These are phyloP conservation scores for Lactuca saligna DNA, from an alignment of 129 eudicot genomes.

Conservation along the genomic window DNA sequence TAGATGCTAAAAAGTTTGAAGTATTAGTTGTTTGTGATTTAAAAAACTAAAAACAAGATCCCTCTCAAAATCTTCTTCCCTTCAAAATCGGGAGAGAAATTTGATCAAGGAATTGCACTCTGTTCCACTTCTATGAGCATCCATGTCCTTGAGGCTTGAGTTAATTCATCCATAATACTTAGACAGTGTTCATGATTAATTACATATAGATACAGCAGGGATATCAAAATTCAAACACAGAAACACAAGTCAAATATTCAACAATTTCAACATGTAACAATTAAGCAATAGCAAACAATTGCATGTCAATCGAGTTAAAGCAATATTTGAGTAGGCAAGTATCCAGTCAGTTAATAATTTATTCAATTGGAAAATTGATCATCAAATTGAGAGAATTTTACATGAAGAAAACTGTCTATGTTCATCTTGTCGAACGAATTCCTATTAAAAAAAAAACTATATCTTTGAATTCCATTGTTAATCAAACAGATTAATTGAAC, in stretches of 20 bases:
- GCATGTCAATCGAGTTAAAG: neutral
- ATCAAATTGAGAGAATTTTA: neutral
- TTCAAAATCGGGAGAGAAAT: neutral
- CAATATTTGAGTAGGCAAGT: neutral
- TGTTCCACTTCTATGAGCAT: neutral
- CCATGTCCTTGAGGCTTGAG: neutral
- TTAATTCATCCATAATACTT: neutral
- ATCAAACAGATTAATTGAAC: conserved; percentile 5
- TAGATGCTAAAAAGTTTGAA: neutral
- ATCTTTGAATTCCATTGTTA: conserved; percentile 3
- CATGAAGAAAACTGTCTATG: conserved; percentile 10
- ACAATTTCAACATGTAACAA: conserved; percentile 8
- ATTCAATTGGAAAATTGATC: neutral
- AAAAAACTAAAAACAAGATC: neutral
- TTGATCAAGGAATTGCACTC: neutral
- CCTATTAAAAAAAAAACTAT: conserved; percentile 13
- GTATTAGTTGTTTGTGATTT: neutral
- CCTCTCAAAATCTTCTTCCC: neutral
- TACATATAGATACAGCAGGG: neutral
- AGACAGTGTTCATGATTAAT: neutral
- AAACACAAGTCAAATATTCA: conserved; percentile 1
- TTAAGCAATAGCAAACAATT: neutral
- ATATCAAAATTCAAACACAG: neutral
- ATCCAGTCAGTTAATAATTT: neutral
- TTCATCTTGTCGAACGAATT: neutral